Conservation (phyloP, 768 basidiomycete species). For the Floccularia luteovirens region DNA sequence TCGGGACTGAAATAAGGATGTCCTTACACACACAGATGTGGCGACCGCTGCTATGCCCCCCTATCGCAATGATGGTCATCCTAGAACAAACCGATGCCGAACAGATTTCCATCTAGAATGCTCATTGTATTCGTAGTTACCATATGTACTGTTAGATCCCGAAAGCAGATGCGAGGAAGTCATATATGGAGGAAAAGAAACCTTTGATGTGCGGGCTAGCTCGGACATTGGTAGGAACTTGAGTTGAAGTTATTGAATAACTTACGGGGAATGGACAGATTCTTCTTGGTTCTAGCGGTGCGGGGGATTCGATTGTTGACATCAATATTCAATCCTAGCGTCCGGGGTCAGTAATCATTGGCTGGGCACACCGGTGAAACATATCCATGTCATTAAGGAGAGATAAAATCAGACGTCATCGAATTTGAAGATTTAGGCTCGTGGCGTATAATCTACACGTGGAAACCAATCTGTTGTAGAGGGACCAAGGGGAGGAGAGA, state of each 20-base stretch:
- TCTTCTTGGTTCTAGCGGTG: slow-evolving; percentile 50
- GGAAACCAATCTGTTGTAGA: too few species aligned
- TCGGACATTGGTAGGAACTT: slow-evolving; percentile 2
- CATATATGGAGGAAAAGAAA: slow-evolving; percentile 56
- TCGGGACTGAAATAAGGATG: not conserved
- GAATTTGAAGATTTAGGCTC: too few species aligned
- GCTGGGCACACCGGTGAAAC: too few species aligned
- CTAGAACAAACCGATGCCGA: not conserved
- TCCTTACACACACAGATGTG: slow-evolving; percentile 30
- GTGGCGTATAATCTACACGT: too few species aligned
- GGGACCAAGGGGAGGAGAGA: too few species aligned
- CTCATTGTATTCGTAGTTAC: slow-evolving; percentile 55
- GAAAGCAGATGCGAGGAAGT: slow-evolving; percentile 57
- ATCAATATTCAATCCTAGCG: slow-evolving; percentile 57
- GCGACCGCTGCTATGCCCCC: slow-evolving; percentile 35
- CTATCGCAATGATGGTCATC: slow-evolving; percentile 11
- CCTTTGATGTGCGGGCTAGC: slow-evolving; percentile 29
- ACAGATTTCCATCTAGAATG: slow-evolving; percentile 3
- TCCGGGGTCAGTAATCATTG: too few species aligned
- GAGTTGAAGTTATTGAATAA: slow-evolving; percentile 4
- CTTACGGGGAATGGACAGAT: slow-evolving; percentile 56
- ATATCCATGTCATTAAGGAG: too few species aligned
- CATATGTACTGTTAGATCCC: slow-evolving; percentile 54
- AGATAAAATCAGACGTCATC: too few species aligned
- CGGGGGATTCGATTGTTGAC: slow-evolving; percentile 56